Evolutionary conservation across 139 green algal species (phyloP).

Genomic region (Chlamydomonas eustigma): DNA sequence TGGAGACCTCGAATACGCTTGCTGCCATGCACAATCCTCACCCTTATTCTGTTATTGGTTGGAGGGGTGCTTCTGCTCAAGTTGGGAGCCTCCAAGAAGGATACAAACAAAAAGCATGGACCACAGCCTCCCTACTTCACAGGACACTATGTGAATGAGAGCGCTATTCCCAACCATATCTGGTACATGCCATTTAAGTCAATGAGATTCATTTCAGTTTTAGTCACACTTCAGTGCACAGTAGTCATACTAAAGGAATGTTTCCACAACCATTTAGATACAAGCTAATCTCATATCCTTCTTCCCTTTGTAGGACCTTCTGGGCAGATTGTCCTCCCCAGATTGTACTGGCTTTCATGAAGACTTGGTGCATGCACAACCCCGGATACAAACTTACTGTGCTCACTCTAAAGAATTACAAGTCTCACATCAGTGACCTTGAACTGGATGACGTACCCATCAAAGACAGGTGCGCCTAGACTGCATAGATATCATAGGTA

Average conservation of each 20-base stretch:
- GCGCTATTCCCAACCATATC: not conserved
- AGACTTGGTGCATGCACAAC: slow-evolving; percentile 4
- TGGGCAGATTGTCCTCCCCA: not conserved
- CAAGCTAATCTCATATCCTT: too few relatives aligned
- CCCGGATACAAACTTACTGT: not conserved
- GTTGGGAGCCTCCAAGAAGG: slow-evolving; percentile 2
- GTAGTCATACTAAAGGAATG: too few relatives aligned
- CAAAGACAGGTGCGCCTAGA: not conserved
- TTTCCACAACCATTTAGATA: too few relatives aligned
- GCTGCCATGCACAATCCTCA: not conserved
- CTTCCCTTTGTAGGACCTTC: slow-evolving; percentile 6
- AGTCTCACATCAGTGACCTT: not conserved
- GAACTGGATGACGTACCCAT: not conserved
- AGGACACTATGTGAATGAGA: not conserved
- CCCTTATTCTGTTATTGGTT: not conserved
- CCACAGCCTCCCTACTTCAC: not conserved
- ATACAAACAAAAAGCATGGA: not conserved
- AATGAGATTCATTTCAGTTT: too few relatives aligned
- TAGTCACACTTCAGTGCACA: too few relatives aligned
- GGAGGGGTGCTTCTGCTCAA: not conserved
- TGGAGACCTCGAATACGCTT: not conserved
- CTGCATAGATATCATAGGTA: too few relatives aligned
- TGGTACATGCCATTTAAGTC: not conserved
- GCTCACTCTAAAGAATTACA: not conserved
- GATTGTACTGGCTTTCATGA: not conserved